phyloP scores from a whole-genome alignment of 75 land plant genomes.

The Cryptomeria japonica region DNA sequence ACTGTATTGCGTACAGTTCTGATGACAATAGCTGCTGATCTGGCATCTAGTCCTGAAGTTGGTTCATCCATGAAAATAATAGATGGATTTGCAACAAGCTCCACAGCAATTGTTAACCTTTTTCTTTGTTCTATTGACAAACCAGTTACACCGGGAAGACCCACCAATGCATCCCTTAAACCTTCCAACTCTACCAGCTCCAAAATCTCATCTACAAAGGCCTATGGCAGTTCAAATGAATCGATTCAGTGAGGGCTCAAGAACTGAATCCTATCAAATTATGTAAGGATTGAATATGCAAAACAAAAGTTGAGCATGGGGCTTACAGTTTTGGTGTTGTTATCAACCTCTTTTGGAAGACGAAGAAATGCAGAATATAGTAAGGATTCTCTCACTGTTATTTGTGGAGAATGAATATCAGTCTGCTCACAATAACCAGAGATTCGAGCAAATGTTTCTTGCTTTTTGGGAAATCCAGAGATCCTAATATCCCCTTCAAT shows the following conservation, averaged over 20 bases:
- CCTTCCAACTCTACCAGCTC: constrained; percentile 57
- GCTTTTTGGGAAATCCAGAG: constrained; percentile 72
- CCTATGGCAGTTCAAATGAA: constrained; percentile 13
- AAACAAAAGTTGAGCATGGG: background rate
- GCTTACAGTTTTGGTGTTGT: constrained; percentile 16
- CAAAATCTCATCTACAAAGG: constrained; percentile 65
- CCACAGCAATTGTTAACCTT: constrained; percentile 69
- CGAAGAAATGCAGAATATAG: constrained; percentile 67
- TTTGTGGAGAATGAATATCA: constrained; percentile 91
- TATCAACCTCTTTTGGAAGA: constrained; percentile 37
- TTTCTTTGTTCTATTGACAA: constrained; percentile 64
- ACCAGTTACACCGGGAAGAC: constrained; percentile 59
- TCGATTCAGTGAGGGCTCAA: background rate
- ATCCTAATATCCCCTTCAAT: constrained; percentile 85
- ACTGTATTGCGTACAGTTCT: constrained; percentile 72
- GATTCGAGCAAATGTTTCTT: constrained; percentile 80
- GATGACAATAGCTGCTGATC: constrained; percentile 73
- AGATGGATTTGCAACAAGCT: constrained; percentile 85
- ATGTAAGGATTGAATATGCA: background rate
- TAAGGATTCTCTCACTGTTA: constrained; percentile 82
- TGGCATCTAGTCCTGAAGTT: constrained; percentile 70
- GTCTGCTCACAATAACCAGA: constrained; percentile 85
- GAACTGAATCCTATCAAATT: background rate
- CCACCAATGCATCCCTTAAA: constrained; percentile 48
- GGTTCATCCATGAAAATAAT: constrained; percentile 83